Evolutionary conservation across 345 rosid genomes (phyloP).

Genomic region (Citrus sp.): DNA sequence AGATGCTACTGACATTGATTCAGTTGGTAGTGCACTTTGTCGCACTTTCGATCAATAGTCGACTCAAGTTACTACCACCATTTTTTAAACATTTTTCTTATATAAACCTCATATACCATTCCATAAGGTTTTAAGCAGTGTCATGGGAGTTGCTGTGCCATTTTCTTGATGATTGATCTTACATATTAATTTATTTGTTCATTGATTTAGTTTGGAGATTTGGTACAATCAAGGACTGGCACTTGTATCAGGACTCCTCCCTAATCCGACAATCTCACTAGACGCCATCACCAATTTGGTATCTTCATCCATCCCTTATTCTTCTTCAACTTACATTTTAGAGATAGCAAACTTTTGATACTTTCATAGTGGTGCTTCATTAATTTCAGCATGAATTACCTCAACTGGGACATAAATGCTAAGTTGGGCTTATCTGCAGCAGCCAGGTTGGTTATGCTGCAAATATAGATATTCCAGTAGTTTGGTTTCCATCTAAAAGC

Average conservation of each 20-base stretch:
- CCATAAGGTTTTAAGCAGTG: too few relatives aligned
- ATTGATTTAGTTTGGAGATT: conserved; percentile 71
- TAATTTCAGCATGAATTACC: conserved; percentile 70
- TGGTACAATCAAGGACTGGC: conserved; percentile 97
- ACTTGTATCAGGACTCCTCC: conserved; percentile 74
- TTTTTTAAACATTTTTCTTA: too few relatives aligned
- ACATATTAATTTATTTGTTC: background rate
- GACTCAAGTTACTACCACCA: too few relatives aligned
- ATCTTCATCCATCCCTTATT: background rate
- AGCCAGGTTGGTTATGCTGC: conserved; percentile 16
- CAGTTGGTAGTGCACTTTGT: too few relatives aligned
- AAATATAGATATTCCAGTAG: background rate
- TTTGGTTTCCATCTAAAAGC: background rate
- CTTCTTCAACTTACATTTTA: background rate
- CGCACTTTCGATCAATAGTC: too few relatives aligned
- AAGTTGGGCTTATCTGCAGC: conserved; percentile 88
- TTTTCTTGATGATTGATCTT: too few relatives aligned
- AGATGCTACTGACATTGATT: too few relatives aligned
- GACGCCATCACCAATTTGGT: conserved; percentile 93
- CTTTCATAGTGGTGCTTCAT: too few relatives aligned
- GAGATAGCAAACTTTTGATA: background rate
- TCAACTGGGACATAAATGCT: conserved; percentile 79
- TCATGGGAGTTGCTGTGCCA: too few relatives aligned
- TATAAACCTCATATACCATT: too few relatives aligned
- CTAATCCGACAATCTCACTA: conserved; percentile 67